Evolutionary conservation across 2,329 filamentous ascomycete species (phyloP).

Genomic region (Paramyrothecium roridum): DNA sequence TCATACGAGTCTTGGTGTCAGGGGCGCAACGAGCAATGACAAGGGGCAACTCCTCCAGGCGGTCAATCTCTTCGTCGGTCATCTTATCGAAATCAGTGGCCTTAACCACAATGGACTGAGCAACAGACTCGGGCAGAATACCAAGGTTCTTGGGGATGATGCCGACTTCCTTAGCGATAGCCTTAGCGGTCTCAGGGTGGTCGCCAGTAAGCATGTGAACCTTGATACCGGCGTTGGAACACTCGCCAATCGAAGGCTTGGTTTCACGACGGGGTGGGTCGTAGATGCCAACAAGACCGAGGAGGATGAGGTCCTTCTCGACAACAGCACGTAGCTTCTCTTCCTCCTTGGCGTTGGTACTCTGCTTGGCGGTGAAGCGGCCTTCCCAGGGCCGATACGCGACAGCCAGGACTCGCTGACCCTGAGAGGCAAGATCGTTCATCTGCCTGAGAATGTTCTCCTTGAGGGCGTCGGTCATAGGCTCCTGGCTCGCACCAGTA

Average conservation of each 20-base stretch:
- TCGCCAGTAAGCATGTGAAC: conserved; percentile 87
- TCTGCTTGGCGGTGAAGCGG: conserved; percentile 36
- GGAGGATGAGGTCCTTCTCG: conserved; percentile 67
- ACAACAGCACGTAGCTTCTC: conserved; percentile 55
- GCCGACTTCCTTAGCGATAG: conserved; percentile 75
- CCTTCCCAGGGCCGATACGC: conserved; percentile 61
- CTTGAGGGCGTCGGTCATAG: conserved; percentile 50
- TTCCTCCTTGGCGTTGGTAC: conserved; percentile 32
- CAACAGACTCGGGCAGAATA: conserved; percentile 57
- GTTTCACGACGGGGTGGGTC: conserved; percentile 83
- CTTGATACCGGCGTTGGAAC: conserved; percentile 69
- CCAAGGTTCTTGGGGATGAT: conserved; percentile 66
- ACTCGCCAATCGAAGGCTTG: conserved; percentile 66
- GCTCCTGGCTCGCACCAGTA: conserved; percentile 34
- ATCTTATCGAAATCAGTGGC: conserved; percentile 77
- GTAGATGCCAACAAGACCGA: conserved; percentile 83
- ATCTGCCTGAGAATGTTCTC: conserved; percentile 49
- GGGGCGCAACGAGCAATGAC: conserved; percentile 84
- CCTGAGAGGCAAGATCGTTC: conserved; percentile 60
- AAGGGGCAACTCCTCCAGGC: conserved; percentile 69
- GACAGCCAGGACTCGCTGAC: conserved; percentile 70
- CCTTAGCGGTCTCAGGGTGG: conserved; percentile 73
- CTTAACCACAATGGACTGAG: conserved; percentile 69
- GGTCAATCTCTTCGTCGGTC: conserved; percentile 71
- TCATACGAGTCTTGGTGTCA: conserved; percentile 87